These are phyloP conservation scores for Colletotrichum sp. DNA, from an alignment of 2,329 filamentous ascomycete genomes.

Conservation along the genomic window DNA sequence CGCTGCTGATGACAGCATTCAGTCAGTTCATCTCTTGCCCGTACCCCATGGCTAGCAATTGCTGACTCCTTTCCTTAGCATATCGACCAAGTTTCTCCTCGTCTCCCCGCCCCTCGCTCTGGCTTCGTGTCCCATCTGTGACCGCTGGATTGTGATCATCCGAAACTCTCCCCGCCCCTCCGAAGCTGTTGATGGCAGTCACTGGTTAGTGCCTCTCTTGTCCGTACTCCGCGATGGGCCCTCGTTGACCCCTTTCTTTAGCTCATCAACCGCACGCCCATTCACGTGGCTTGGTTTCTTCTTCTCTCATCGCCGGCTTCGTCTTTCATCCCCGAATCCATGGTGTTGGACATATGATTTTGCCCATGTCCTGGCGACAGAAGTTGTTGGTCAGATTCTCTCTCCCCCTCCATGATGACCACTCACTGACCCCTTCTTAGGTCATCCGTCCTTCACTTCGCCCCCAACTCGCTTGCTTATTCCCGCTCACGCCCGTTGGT, in stretches of 20 bases:
- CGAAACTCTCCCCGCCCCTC: no score
- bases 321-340: fast-evolving
- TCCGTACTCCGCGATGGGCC: no score
- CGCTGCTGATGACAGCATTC: neutral
- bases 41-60: fast-evolving
- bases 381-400: neutral
- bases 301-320: neutral
- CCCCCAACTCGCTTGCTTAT: neutral
- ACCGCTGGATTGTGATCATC: no score
- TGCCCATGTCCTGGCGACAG: neutral
- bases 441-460: neutral
- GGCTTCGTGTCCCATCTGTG: fast-evolving
- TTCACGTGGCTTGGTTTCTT: no score
- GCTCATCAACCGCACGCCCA: no score
- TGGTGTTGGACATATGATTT: fast-evolving
- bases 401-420: neutral
- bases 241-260: no score
- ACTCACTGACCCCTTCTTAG: neutral
- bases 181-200: no score
- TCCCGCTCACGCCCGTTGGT: neutral
- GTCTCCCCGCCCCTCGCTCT: neutral
- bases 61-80: neutral
- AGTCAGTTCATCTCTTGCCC: neutral
- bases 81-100: neutral
- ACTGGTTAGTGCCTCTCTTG: no score